Evolutionary conservation across 1,139 yeast genomes (phyloP), one percentile per base, ranked within the genome.

Genomic region (Lodderomyces margitis): DNA sequence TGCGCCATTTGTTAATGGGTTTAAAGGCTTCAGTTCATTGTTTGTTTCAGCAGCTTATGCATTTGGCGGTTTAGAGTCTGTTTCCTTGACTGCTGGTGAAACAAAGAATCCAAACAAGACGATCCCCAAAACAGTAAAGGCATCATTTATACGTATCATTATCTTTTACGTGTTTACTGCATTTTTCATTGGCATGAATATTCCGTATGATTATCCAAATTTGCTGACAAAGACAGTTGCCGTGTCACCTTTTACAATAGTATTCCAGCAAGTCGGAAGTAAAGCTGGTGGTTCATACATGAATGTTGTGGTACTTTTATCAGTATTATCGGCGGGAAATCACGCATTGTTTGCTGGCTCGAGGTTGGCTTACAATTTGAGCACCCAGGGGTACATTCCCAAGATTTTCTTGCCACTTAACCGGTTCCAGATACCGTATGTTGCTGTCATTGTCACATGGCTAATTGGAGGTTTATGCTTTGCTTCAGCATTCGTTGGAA

Each of bases 71-170:
- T 74, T 82, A 3, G 88, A 82, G 57, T 68, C 80, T 7, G 74
- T 82, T 40, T 76, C 83, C 15, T 68, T 82, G 47, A 80, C 87
- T 3, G 83, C 84, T 7, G 88, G 84, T 23, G 87, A 82, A 59
- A 75, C 82, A 28, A 67, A 68, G 47, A 78, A 79, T 53, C 88
- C 88, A 1, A 59, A 68, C 2, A 67, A 74, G 48, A 71, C 74
- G 27, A 78, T 82, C 52, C 85, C 83, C 20, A 72, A 70, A 46
- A 79, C 80, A 21, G 72, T 81, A 40, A 74, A 70, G 46, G 74
- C 80, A 3, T 84, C 80, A 5, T 81, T 82, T 55, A 75, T 75
- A 70, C 71, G 75, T 46, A 68, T 69, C 35, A 46, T 68, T 38
- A 53, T 70, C 15, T 70, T 70, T 49, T 70, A 69, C 48, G 49